phyloP scores from a whole-genome alignment of 2,329 filamentous ascomycete species.

The Beauveria australis region DNA sequence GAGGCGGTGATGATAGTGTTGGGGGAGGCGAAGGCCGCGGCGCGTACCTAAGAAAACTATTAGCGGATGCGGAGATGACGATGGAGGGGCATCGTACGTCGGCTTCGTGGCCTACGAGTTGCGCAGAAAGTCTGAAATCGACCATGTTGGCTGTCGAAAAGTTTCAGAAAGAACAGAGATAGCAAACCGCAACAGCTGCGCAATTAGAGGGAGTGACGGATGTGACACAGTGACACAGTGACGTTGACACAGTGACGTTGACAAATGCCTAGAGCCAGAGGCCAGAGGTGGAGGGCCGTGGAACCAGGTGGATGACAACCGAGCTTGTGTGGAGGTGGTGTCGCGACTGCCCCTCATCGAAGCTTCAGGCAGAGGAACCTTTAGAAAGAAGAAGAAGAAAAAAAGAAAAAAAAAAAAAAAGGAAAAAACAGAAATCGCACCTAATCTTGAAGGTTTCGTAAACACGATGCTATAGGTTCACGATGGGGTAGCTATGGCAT shows the following conservation, averaged over 20 bases:
- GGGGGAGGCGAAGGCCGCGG: constrained; percentile 67
- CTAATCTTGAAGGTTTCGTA: no score
- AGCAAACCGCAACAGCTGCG: constrained; percentile 1
- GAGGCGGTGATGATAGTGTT: constrained; percentile 76
- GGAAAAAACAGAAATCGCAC: no score
- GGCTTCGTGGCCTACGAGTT: constrained; percentile 80
- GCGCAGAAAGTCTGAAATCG: constrained; percentile 89
- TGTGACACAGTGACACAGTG: neutral
- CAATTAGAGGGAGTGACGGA: neutral
- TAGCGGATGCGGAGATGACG: constrained; percentile 13
- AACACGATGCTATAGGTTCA: no score
- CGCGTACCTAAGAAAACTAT: constrained; percentile 61
- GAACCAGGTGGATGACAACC: constrained; percentile 10
- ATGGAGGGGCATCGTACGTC: constrained; percentile 53
- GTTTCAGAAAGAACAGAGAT: constrained; percentile 7
- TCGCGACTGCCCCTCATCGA: constrained; percentile 1
- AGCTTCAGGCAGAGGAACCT: no score
- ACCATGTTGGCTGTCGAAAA: constrained; percentile 42
- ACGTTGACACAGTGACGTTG: no score
- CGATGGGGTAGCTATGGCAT: no score
- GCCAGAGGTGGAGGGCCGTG: constrained; percentile 6
- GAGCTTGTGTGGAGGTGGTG: constrained; percentile 6
- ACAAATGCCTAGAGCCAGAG: constrained; percentile 4
- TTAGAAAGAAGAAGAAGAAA: no score
- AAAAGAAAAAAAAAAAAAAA: no score